Percentiles rank a stretch among this genome's conserved stretches.
phyloP scores from a whole-genome alignment of 2,329 filamentous ascomycete species.

The Chrysosporium queenslandicum region DNA sequence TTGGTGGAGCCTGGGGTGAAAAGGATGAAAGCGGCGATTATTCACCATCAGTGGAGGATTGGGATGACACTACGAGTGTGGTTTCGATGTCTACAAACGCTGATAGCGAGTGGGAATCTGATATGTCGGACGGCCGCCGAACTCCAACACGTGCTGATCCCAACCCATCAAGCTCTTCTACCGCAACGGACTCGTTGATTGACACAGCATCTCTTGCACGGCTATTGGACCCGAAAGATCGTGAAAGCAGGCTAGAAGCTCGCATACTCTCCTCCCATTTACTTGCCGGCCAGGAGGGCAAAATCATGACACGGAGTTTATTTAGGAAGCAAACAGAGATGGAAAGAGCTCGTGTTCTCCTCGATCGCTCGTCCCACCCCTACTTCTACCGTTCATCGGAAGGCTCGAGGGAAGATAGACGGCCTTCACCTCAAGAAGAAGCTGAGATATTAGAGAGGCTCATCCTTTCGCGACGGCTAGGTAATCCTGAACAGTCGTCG shows the following conservation, averaged over 20 bases:
- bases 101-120: slow-evolving; percentile 42
- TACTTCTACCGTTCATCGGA: slow-evolving; percentile 20
- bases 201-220: slow-evolving; percentile 61
- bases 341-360: slow-evolving; percentile 60
- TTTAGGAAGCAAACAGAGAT: slow-evolving; percentile 59
- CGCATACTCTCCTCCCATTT: slow-evolving; percentile 72
- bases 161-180: slow-evolving; percentile 35
- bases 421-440: slow-evolving; percentile 44
- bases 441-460: slow-evolving; percentile 49
- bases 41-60: slow-evolving; percentile 47
- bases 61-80: slow-evolving; percentile 73
- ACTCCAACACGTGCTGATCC: slow-evolving; percentile 65
- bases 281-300: slow-evolving; percentile 43
- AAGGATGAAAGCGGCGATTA: slow-evolving; percentile 75
- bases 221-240: slow-evolving; percentile 68
- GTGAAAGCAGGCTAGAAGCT: slow-evolving; percentile 72
- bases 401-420: slow-evolving; percentile 20
- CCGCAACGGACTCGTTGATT: slow-evolving; percentile 53
- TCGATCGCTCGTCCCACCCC: slow-evolving; percentile 35
- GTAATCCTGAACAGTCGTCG: slow-evolving; percentile 16
- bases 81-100: slow-evolving; percentile 49
- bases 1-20: slow-evolving; percentile 74
- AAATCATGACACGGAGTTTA: slow-evolving; percentile 69
- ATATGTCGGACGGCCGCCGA: slow-evolving; percentile 44
- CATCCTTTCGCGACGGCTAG: slow-evolving; percentile 45